Conservation (phyloP, 2,329 filamentous ascomycete species). For the Sordariomycetes sp. region DNA sequence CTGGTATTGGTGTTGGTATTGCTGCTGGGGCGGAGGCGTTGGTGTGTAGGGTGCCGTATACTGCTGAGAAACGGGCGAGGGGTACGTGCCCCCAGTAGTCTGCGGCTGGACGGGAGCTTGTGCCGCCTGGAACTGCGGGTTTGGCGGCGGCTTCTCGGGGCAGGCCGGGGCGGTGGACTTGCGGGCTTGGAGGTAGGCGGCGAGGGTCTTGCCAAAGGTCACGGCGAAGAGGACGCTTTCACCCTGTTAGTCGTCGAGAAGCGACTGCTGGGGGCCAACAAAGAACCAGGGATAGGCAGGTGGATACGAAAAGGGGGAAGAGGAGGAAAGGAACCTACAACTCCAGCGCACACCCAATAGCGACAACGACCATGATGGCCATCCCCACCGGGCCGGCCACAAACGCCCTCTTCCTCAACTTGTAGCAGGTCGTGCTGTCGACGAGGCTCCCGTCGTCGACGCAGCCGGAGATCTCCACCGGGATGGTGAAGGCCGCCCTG, state of each 20-base stretch:
- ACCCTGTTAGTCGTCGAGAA: neutral
- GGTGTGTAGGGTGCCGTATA: neutral
- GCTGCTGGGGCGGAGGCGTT: neutral
- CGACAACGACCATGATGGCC: conserved; percentile 24
- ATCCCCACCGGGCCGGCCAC: conserved; percentile 23
- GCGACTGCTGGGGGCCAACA: neutral
- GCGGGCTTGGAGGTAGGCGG: conserved; percentile 23
- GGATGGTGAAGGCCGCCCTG: conserved; percentile 23
- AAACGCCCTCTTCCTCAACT: conserved; percentile 16
- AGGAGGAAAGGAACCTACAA: conserved; percentile 18
- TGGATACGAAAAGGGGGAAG: neutral
- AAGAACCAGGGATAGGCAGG: neutral
- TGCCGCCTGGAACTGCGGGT: neutral
- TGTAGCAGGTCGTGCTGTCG: conserved; percentile 24
- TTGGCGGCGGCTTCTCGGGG: conserved; percentile 16
- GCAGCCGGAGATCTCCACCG: conserved; percentile 17
- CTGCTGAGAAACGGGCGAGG: neutral
- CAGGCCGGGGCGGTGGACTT: conserved; percentile 19
- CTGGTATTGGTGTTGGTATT: neutral
- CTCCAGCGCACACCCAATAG: conserved; percentile 31
- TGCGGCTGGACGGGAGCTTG: neutral
- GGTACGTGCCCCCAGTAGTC: conserved; percentile 13
- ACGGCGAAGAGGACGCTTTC: conserved; percentile 27
- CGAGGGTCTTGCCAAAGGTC: conserved; percentile 22
- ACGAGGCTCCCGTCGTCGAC: conserved; percentile 26